Evolutionary conservation across 2,329 filamentous ascomycete genomes (phyloP), one percentile per base, ranked within the genome.

Genomic region (Fusarium sp.): DNA sequence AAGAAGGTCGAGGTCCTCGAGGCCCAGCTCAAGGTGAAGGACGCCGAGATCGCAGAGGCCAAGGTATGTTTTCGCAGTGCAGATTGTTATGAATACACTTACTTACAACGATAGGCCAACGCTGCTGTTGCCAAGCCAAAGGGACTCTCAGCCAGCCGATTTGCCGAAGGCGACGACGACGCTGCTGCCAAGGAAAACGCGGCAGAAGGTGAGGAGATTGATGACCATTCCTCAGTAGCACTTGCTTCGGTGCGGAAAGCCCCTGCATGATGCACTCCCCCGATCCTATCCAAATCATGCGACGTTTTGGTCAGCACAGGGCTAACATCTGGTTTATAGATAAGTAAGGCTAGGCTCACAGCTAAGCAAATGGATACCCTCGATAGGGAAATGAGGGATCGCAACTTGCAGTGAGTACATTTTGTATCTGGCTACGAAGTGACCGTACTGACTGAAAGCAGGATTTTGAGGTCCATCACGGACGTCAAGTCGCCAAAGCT

Each of bases 181-280:
- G 75, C 77, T 51, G 78, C 79, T 69, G 75, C 78, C 47, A 72
- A 80, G 71, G 78, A 80, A 59, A 77, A 76, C 51, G 76, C 79
- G 76, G 82, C 82, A 78, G 85, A 86, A 87, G 87, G 86, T 87
- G 88, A 90, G 87, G 82, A 82, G 78, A 81, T 82, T 75, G 84
- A 87, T 75, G 88, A 91, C 78, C 82, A 87, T 83, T 88, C 88
- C 80, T 90, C 88, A 78, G 83, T 85, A 78, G 89, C 88, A 80
- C 84, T 91, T 81, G 88, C 88, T 82, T 88, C 86, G 88, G 89
- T 91, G 86, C 85, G 89, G 83, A 77, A 80, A 79, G 81, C 84
- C 84, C 81, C 80, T 83, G 80, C 78, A 81, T 83, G 79, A 78
- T 79, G 77, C 75, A 78, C 78, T 75, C 58, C 66, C 70, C 74